Evolutionary conservation across 345 rosid genomes (phyloP).

Genomic region (Iberis pinnata): DNA sequence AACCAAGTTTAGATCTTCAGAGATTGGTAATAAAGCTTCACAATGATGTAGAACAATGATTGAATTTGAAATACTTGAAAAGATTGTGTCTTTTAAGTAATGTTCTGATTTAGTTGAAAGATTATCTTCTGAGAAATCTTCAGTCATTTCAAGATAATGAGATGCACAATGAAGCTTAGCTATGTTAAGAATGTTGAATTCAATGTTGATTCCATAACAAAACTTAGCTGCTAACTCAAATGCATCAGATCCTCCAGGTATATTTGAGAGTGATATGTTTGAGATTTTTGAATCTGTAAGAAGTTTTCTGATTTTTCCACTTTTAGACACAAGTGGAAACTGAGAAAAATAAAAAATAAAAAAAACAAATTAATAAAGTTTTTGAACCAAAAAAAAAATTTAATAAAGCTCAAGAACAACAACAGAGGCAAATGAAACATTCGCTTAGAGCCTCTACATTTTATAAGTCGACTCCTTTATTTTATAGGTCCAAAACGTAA

Average conservation of each 20-base stretch:
- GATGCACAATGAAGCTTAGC: conserved; percentile 67
- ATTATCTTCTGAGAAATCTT: conserved; percentile 74
- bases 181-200: conserved; percentile 56
- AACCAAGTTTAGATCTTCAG: conserved; percentile 77
- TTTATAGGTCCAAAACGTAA: too few species aligned
- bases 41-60: conserved; percentile 68
- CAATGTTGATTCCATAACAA: conserved; percentile 77
- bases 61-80: conserved; percentile 62
- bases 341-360: conserved; percentile 30
- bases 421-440: too few species aligned
- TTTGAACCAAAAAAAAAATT: too few species aligned
- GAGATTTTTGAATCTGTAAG: conserved; percentile 55
- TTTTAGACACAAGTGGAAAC: conserved; percentile 91
- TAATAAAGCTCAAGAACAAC: conserved; percentile 9
- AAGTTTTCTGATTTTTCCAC: conserved; percentile 75
- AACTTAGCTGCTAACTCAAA: conserved; percentile 96
- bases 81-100: conserved; percentile 52
- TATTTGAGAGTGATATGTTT: conserved; percentile 46
- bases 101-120: conserved; percentile 57
- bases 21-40: conserved; percentile 58
- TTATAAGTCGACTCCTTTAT: too few species aligned
- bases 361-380: background rate
- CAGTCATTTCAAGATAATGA: conserved; percentile 88
- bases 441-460: too few species aligned
- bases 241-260: conserved; percentile 85